These are phyloP conservation scores for Termitomyces sp. DNA, from an alignment of 768 basidiomycete species.

Conservation along the genomic window DNA sequence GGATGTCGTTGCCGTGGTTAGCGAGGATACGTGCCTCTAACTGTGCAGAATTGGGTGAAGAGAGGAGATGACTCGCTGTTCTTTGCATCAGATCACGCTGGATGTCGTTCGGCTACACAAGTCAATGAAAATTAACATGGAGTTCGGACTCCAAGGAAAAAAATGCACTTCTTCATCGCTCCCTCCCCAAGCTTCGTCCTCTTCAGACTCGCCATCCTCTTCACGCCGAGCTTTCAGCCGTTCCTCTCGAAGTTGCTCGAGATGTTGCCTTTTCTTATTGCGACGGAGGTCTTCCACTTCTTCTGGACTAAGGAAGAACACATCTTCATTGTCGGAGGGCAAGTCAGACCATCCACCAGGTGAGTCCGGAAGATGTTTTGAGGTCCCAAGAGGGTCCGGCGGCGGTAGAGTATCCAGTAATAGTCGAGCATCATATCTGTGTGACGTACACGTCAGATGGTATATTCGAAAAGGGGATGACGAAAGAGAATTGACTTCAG, in stretches of 20 bases:
- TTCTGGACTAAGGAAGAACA: slow-evolving; percentile 66
- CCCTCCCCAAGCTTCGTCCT: slow-evolving; percentile 49
- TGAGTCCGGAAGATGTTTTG: slow-evolving; percentile 25
- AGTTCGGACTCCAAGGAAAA: background rate
- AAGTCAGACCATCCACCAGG: slow-evolving; percentile 78
- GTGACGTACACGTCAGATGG: slow-evolving; percentile 13
- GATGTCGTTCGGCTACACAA: slow-evolving; percentile 47
- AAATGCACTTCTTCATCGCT: slow-evolving; percentile 61
- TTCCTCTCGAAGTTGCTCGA: slow-evolving; percentile 57
- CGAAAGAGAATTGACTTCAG: slow-evolving; percentile 18
- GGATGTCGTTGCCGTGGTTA: slow-evolving; percentile 71
- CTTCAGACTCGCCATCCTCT: slow-evolving; percentile 30
- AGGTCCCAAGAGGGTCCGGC: background rate
- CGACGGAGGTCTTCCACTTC: slow-evolving; percentile 64
- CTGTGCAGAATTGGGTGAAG: slow-evolving; percentile 73
- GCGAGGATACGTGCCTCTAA: slow-evolving; percentile 87
- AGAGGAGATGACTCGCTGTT: slow-evolving; percentile 62
- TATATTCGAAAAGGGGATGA: slow-evolving; percentile 14
- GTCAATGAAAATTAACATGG: background rate
- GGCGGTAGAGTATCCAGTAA: slow-evolving; percentile 32
- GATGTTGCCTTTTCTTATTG: slow-evolving; percentile 58
- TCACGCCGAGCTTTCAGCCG: slow-evolving; percentile 54
- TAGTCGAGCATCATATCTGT: slow-evolving; percentile 78
- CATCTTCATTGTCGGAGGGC: slow-evolving; percentile 82
- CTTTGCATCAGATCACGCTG: slow-evolving; percentile 66